Conservation (phyloP, 345 rosid genomes). For the Carallia pectinifolia region DNA sequence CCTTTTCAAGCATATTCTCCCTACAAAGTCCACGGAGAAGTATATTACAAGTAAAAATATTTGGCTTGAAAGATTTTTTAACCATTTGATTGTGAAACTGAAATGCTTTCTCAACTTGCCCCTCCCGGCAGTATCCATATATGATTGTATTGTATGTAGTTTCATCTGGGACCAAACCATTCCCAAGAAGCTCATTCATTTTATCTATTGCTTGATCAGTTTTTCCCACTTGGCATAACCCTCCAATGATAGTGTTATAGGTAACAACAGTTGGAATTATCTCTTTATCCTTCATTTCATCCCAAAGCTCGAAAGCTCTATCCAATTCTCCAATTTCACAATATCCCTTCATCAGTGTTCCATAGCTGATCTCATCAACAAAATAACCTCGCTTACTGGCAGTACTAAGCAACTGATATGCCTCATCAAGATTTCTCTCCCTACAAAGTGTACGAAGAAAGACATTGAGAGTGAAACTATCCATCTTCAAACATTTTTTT, state of each 20-base stretch:
- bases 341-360: slow-evolving; percentile 66
- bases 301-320: slow-evolving; percentile 66
- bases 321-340: slow-evolving; percentile 50
- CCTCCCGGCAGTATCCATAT: slow-evolving; percentile 69
- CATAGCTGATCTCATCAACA: slow-evolving; percentile 75
- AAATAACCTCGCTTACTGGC: slow-evolving; percentile 65
- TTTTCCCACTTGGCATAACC: slow-evolving; percentile 61
- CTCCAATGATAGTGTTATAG: slow-evolving; percentile 65
- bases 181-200: slow-evolving; percentile 64
- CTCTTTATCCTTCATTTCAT: slow-evolving; percentile 71
- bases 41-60: slow-evolving; percentile 59
- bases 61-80: slow-evolving; percentile 69
- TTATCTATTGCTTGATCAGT: slow-evolving; percentile 62
- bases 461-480: slow-evolving; percentile 63
- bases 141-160: slow-evolving; percentile 67
- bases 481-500: slow-evolving; percentile 66
- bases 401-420: slow-evolving; percentile 46
- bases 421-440: slow-evolving; percentile 60
- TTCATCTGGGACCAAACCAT: slow-evolving; percentile 61
- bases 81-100: slow-evolving; percentile 71
- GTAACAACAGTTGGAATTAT: slow-evolving; percentile 61
- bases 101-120: slow-evolving; percentile 72
- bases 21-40: slow-evolving; percentile 76
- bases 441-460: slow-evolving; percentile 58
- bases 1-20: slow-evolving; percentile 74